Percentiles rank a stretch among this genome's conserved stretches.
Evolutionary conservation across 140 eudicot genomes (phyloP).

Genomic region (Bidens hawaiensis): DNA sequence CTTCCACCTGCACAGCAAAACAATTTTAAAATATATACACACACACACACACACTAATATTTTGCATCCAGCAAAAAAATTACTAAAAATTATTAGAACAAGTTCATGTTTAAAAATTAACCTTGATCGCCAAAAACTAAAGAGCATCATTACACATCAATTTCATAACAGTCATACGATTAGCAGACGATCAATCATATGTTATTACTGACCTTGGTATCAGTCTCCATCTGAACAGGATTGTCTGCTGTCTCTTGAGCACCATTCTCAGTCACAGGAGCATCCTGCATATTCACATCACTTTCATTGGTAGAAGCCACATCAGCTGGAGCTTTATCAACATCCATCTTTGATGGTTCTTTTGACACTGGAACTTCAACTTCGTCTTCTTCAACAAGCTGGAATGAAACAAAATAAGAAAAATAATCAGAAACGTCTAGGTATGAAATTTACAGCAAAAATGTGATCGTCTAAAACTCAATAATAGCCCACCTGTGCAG

Average conservation of each 20-base stretch:
- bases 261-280: slow-evolving; percentile 70
- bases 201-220: slow-evolving; percentile 51
- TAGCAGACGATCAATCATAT: background rate
- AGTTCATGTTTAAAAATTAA: no score
- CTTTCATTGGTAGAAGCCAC: slow-evolving; percentile 43
- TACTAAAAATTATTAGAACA: no score
- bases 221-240: slow-evolving; percentile 80
- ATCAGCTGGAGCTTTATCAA: slow-evolving; percentile 56
- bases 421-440: background rate
- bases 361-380: slow-evolving; percentile 74
- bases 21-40: background rate
- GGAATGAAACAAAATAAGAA: no score
- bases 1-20: slow-evolving; percentile 52
- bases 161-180: no score
- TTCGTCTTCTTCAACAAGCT: slow-evolving; percentile 95
- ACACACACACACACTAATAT: no score
- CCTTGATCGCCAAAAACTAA: no score
- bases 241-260: slow-evolving; percentile 43
- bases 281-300: slow-evolving; percentile 90
- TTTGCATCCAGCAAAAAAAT: no score
- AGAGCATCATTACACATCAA: no score
- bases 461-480: background rate
- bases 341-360: slow-evolving; percentile 71
- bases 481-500: slow-evolving; percentile 60
- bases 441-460: background rate